Evolutionary conservation across 2,329 filamentous ascomycete genomes (phyloP).

Genomic region (Pyrenochaeta sp.): DNA sequence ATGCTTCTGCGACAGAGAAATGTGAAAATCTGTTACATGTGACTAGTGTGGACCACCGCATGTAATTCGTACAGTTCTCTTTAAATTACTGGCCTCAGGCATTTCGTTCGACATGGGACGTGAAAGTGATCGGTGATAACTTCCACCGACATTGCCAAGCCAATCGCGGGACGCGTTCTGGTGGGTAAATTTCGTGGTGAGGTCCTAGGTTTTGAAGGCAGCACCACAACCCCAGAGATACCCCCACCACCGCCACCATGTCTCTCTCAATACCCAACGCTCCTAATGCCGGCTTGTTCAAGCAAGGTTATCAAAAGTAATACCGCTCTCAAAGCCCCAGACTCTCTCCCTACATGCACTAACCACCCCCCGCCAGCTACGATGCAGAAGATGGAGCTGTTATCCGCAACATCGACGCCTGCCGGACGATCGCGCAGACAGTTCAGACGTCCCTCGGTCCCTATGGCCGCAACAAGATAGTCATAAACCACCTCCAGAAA

Average conservation of each 20-base stretch:
- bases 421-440: slow-evolving; percentile 91
- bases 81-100: no score
- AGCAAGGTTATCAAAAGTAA: slow-evolving; percentile 95
- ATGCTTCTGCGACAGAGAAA: no score
- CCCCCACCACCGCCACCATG: slow-evolving; percentile 64
- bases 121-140: slow-evolving; percentile 14
- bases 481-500: slow-evolving; percentile 99
- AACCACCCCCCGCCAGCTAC: slow-evolving; percentile 71
- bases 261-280: slow-evolving; percentile 95
- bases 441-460: slow-evolving; percentile 97
- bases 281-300: slow-evolving; percentile 93
- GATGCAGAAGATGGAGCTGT: slow-evolving; percentile 99
- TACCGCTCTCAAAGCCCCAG: slow-evolving; percentile 42
- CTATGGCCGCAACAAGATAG: slow-evolving; percentile 98
- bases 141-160: slow-evolving; percentile 26
- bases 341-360: slow-evolving; percentile 25
- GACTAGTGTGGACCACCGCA: no score
- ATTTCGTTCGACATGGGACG: no score
- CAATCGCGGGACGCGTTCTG: slow-evolving; percentile 39
- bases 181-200: slow-evolving; percentile 15
- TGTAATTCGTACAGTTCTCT: no score
- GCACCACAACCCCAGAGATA: slow-evolving; percentile 42
- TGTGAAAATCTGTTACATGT: no score
- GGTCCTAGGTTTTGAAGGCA: slow-evolving; percentile 21
- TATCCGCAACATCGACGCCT: slow-evolving; percentile 97